Base-by-base conservation (phyloP, 805 yeast species). In the Candida morakotiae region DNA sequence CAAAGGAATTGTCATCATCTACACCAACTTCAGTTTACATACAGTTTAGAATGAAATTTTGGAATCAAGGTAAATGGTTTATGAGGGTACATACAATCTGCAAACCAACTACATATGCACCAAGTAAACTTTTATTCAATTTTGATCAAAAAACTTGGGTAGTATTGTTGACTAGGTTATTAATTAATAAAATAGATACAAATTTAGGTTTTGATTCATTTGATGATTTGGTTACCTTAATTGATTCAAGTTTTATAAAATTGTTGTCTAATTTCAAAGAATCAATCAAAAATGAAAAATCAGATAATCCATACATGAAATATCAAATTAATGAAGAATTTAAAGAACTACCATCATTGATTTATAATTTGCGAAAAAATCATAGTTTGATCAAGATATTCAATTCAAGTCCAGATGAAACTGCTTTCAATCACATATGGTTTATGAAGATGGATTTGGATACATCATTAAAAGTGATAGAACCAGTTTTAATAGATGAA, bases 391-490 rank as follows among this genome's bases (percentile, higher is more conserved):
- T 67, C 7, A 48, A 56, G 27, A 58, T 63, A 3, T 67, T 66
- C 47, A 68, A 68, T 42, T 56, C 67, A 9, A 60, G 67, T 35
- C 75, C 74, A 0, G 75, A 69, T 38, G 74, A 69, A 44, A 64
- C 72, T n/a, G 67, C 72, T 10, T 58, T 44, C 41, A 55, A 64
- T 40, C 69, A 66, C 40, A 53, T 55, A 31, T 48, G 58, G 53
- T 62, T 63, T 28, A 37, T 55, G 32, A 50, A 42, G 28, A 35
- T 51, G 18, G 38, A 45, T 6, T 30, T 40, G 10, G 43, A 47
- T 3, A 35, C 35, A 5, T 53, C 68, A 1, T 30, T 48, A 14
- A 38, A 38, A 7, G 52, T 53, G 33, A 58, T 67, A 22, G 44
- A 47, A 25, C 73, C 73, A 1, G 16, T 25, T 5, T 15, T 16